Base-by-base conservation (phyloP, 306 rosid genomes). In the Sphenostylis stenocarpa region DNA sequence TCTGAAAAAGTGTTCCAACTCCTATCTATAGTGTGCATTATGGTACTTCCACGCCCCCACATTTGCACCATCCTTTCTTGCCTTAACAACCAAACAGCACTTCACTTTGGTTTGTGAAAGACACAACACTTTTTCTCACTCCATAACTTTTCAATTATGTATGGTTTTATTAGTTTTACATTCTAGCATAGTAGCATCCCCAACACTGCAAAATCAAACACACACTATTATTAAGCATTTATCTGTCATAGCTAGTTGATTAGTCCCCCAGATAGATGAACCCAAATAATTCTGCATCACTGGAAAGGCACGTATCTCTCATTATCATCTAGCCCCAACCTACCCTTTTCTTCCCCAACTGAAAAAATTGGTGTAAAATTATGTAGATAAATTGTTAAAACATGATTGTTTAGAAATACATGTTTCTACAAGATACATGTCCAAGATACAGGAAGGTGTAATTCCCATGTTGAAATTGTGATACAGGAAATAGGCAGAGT, bases 41-140 rank as follows among this genome's bases (percentile, higher is more conserved):
- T 75, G 72, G 77, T 12, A 57, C 49, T 41, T 80, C 16, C 21
- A 44, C 31, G 15, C 43, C 43, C 36, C 65, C 76, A 74, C 76
- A 57, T 52, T 53, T 80, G 43, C 11, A 61, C 58, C 78, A 61
- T 44, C 2, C 52, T 79, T 79, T 38, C 36, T 15, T 80, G 63
- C 47, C 64, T n/a, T 60, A 67, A 67, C 47, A 55, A 26, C 65
- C 67, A 34, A 4, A 62, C 36, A 45, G 39, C 71, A 75, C 72
- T 70, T 29, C 38, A 75, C 60, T 28, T 41, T 38, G 47, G 73
- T 13, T 63, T 49, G 23, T 38, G 34, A 10, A 44, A 56, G 8
- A n/a, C 3, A 41, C n/a, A n/a, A 31, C 33, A 65, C 70, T 11
- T 45, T 57, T 28, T 49, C 60, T 8, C 39, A 60, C 7, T 58